Evolutionary conservation across 2,329 filamentous ascomycete genomes (phyloP).

Genomic region (Aspergillus pseudotamarii): DNA sequence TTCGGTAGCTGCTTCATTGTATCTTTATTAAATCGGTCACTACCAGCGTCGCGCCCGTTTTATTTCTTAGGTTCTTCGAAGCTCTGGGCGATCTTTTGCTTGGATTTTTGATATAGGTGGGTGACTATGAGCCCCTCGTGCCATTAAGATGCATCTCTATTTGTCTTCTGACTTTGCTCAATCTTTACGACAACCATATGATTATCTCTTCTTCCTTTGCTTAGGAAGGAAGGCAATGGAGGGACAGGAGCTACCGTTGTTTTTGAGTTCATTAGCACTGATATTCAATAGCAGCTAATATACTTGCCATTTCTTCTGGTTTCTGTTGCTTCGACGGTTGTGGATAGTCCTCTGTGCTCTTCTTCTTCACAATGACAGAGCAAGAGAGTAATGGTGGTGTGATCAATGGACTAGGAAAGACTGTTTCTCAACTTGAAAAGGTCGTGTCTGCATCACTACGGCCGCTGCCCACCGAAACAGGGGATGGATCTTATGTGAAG

Average conservation of each 20-base stretch:
- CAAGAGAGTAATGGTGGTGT: constrained; percentile 19
- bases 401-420: constrained; percentile 36
- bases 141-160: background rate
- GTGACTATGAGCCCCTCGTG: background rate
- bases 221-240: background rate
- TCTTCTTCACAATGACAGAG: constrained; percentile 23
- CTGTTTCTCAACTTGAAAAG: constrained; percentile 42
- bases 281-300: background rate
- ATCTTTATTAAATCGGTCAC: background rate
- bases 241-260: background rate
- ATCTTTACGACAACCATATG: background rate
- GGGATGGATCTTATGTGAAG: constrained; percentile 44
- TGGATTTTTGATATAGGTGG: background rate
- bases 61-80: background rate
- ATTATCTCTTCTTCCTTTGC: background rate
- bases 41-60: background rate
- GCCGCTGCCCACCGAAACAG: constrained; percentile 46
- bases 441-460: constrained; percentile 45
- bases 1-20: background rate
- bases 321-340: background rate
- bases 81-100: background rate
- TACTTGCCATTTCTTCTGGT: background rate
- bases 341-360: background rate
- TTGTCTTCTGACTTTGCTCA: background rate
- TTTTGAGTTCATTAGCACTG: background rate